Percentiles rank a stretch among this genome's conserved stretches.
phyloP scores from a whole-genome alignment of 78 protist species.

The Dictyostelium citrinum region DNA sequence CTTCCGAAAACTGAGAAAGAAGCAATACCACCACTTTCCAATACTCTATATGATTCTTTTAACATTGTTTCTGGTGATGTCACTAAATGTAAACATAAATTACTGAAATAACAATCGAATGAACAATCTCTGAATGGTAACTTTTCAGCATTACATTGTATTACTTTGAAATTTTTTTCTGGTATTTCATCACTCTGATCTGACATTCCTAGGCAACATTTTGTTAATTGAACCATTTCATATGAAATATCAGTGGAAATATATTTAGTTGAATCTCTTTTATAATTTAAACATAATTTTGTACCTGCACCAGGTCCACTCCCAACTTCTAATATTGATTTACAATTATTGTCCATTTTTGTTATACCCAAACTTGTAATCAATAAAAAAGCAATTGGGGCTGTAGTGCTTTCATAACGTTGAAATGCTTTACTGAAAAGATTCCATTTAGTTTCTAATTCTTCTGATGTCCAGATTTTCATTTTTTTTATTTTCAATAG shows the following conservation, averaged over 20 bases:
- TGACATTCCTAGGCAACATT: neutral
- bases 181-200: neutral
- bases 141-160: slow-evolving; percentile 18
- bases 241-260: slow-evolving; percentile 12
- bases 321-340: slow-evolving; percentile 38
- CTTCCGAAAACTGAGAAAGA: slow-evolving; percentile 72
- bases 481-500: neutral
- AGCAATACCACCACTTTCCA: slow-evolving; percentile 64
- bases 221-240: slow-evolving; percentile 33
- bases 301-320: slow-evolving; percentile 66
- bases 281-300: neutral
- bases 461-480: neutral
- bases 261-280: neutral
- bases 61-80: slow-evolving; percentile 37
- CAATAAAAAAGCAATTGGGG: slow-evolving; percentile 1
- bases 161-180: neutral
- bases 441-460: slow-evolving; percentile 46
- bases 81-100: slow-evolving; percentile 60
- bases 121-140: slow-evolving; percentile 14
- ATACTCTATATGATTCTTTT: slow-evolving; percentile 25
- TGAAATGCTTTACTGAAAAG: neutral
- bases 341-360: neutral
- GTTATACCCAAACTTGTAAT: slow-evolving; percentile 12
- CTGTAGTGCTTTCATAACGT: neutral
- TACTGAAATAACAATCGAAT: slow-evolving; percentile 44